phyloP scores from a whole-genome alignment of 495 filamentous ascomycete species.

The Barbatosphaeria neglecta region DNA sequence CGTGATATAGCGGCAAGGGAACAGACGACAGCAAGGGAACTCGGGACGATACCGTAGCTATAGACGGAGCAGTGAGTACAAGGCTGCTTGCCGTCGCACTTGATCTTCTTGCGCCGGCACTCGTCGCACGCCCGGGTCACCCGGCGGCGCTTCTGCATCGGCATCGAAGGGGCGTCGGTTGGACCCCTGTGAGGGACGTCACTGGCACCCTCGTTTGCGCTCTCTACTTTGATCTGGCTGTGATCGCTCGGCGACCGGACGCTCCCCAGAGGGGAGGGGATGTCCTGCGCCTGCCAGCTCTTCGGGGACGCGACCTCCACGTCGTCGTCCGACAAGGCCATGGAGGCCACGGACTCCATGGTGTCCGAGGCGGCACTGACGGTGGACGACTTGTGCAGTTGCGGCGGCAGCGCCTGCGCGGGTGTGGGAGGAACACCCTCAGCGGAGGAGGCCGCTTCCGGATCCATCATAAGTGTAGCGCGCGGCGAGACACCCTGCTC shows the following conservation, averaged over 20 bases:
- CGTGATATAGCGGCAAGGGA: no score
- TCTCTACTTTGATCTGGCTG: conserved; percentile 12
- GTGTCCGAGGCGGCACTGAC: neutral
- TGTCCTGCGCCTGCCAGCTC: conserved; percentile 19
- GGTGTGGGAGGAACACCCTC: neutral
- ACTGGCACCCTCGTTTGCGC: conserved; percentile 9
- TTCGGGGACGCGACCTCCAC: conserved; percentile 4
- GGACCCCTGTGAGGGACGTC: no score
- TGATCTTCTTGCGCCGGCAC: conserved; percentile 95
- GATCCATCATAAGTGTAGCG: neutral
- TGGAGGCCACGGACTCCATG: conserved; percentile 6
- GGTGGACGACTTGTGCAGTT: neutral
- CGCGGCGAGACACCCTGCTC: neutral
- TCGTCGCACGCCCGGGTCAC: conserved; percentile 94
- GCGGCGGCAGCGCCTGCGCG: neutral
- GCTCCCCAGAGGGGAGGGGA: conserved; percentile 19
- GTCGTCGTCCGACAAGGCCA: conserved; percentile 26
- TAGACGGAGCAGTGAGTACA: conserved; percentile 98
- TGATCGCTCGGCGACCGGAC: conserved; percentile 4
- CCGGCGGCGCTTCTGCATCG: conserved; percentile 75
- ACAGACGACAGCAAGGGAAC: no score
- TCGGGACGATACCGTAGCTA: conserved; percentile 69
- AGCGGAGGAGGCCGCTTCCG: neutral
- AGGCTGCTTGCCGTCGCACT: conserved; percentile 94
- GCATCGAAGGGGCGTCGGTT: conserved; percentile 27